phyloP scores from a whole-genome alignment of 73 alveolate genomes.

The Durusdinium trenchii region DNA sequence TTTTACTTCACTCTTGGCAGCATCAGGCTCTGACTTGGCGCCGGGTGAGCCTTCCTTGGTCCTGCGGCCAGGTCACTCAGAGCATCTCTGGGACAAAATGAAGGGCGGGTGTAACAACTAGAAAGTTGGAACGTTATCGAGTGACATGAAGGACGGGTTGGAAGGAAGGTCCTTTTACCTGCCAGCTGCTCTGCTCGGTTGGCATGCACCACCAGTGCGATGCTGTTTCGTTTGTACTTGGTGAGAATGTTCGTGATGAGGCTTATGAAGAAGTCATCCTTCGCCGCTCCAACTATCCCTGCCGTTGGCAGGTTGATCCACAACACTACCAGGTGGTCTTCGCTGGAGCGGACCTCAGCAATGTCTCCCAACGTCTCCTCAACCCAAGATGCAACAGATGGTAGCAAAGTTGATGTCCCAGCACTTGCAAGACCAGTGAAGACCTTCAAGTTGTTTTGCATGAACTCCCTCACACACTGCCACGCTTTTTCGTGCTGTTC shows the following conservation, averaged over 20 bases:
- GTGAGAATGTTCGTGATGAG: not conserved
- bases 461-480: not conserved
- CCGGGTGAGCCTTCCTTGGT: not conserved
- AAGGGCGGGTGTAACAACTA: not conserved
- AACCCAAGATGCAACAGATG: not conserved
- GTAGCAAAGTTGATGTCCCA: not conserved
- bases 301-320: not conserved
- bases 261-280: not conserved
- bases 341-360: not conserved
- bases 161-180: not conserved
- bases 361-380: not conserved
- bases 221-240: not conserved
- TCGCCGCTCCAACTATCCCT: not conserved
- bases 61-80: not conserved
- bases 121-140: not conserved
- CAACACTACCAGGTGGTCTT: not conserved
- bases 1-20: not conserved
- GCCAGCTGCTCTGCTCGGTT: not conserved
- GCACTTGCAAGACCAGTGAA: not conserved
- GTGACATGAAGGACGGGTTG: too few species aligned
- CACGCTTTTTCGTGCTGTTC: conserved; percentile 17
- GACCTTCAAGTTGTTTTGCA: not conserved
- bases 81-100: not conserved
- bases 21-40: not conserved
- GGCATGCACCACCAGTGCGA: not conserved